phyloP scores from a whole-genome alignment of 1,139 yeast species.

The Debaryomyces singareniensis region DNA sequence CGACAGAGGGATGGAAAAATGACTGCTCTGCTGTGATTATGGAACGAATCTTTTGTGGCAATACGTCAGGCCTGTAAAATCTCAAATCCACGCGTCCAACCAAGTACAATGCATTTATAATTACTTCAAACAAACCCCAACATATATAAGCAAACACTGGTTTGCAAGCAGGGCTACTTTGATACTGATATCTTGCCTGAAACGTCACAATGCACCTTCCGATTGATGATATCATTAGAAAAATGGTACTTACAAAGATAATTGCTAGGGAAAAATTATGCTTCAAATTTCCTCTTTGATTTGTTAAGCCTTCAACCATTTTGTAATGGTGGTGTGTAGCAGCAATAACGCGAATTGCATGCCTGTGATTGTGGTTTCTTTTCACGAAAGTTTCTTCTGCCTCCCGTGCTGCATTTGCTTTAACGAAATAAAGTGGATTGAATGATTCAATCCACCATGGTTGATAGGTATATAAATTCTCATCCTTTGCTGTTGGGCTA shows the following conservation, averaged over 20 bases:
- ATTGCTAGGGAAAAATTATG: constrained; percentile 31
- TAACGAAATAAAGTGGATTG: constrained; percentile 36
- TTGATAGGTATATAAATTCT: constrained; percentile 36
- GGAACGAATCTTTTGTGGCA: constrained; percentile 30
- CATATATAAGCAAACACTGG: constrained; percentile 28
- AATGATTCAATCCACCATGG: constrained; percentile 46
- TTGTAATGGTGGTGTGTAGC: constrained; percentile 39
- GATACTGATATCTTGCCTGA: constrained; percentile 16
- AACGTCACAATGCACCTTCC: constrained; percentile 28
- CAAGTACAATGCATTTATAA: constrained; percentile 30
- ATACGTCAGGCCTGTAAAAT: constrained; percentile 40
- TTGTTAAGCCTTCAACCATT: constrained; percentile 36
- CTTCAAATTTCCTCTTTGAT: constrained; percentile 30
- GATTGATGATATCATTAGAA: constrained; percentile 26
- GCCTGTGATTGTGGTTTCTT: constrained; percentile 38
- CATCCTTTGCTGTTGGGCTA: constrained; percentile 38
- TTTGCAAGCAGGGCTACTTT: constrained; percentile 16
- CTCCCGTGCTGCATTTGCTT: constrained; percentile 29
- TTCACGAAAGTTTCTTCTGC: constrained; percentile 40
- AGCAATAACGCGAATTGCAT: constrained; percentile 39
- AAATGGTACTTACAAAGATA: constrained; percentile 25
- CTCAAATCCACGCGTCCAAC: constrained; percentile 41
- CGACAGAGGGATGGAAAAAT: constrained; percentile 13
- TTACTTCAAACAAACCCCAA: constrained; percentile 35
- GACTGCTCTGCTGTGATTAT: constrained; percentile 39